These are phyloP conservation scores for Stentor coeruleus DNA, from an alignment of 73 alveolate genomes.

Conservation along the genomic window DNA sequence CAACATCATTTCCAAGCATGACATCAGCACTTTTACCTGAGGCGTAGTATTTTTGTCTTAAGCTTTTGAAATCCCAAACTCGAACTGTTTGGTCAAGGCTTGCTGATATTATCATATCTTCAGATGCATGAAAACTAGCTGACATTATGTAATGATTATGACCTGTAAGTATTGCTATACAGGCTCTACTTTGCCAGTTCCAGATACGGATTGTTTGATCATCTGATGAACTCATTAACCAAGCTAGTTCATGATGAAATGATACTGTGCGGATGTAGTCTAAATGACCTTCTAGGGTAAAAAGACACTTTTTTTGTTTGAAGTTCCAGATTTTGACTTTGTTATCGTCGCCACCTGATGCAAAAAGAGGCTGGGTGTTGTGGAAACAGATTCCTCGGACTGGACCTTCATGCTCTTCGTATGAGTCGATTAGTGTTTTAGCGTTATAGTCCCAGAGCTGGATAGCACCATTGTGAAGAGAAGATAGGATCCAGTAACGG, in stretches of 20 bases:
- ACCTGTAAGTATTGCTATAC: constrained; percentile 88
- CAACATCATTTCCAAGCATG: constrained; percentile 82
- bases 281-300: constrained; percentile 92
- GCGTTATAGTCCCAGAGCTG: constrained; percentile 94
- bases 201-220: constrained; percentile 98
- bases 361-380: constrained; percentile 90
- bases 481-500: constrained; percentile 95
- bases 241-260: constrained; percentile 99
- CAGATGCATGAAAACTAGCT: constrained; percentile 96
- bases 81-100: constrained; percentile 97
- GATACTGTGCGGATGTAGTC: constrained; percentile 98
- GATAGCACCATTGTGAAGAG: constrained; percentile 94
- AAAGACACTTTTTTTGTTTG: constrained; percentile 88
- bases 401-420: constrained; percentile 79
- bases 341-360: constrained; percentile 99
- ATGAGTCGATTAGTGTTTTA: constrained; percentile 90
- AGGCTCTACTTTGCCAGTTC: constrained; percentile 96
- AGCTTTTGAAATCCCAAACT: constrained; percentile 87
- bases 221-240: constrained; percentile 72
- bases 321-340: constrained; percentile 92
- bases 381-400: constrained; percentile 96
- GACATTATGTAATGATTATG: constrained; percentile 99
- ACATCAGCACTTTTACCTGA: constrained; percentile 50
- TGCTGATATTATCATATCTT: constrained; percentile 94
- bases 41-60: constrained; percentile 21